Conservation (phyloP, 2,329 filamentous ascomycete species). For the Sporothrix brunneoviolacea region DNA sequence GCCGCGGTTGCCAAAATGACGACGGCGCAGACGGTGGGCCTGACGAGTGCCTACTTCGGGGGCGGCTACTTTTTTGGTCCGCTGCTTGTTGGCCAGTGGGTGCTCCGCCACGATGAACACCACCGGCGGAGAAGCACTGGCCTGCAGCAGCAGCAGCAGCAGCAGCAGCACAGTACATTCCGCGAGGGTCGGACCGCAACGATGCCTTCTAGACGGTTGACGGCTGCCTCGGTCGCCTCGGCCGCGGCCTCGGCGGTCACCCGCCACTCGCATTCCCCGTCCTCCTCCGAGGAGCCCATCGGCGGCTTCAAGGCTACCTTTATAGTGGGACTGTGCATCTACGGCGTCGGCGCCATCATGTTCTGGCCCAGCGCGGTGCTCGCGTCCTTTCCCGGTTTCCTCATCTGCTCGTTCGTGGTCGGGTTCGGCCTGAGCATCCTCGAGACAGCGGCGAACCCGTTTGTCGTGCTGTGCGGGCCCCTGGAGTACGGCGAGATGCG, state of each 20-base stretch:
- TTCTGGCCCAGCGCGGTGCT: slow-evolving; percentile 78
- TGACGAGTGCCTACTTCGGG: slow-evolving; percentile 65
- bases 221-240: too few species aligned
- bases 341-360: slow-evolving; percentile 69
- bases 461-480: slow-evolving; percentile 64
- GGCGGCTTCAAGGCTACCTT: slow-evolving; percentile 75
- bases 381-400: slow-evolving; percentile 69
- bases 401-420: slow-evolving; percentile 66
- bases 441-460: slow-evolving; percentile 77
- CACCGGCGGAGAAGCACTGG: too few species aligned
- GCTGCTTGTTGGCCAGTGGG: slow-evolving; percentile 61
- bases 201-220: too few species aligned
- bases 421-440: slow-evolving; percentile 70
- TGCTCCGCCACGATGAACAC: slow-evolving; percentile 63
- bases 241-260: too few species aligned
- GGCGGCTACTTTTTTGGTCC: slow-evolving; percentile 65
- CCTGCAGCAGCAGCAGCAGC: too few species aligned
- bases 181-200: too few species aligned
- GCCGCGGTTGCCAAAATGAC: slow-evolving; percentile 56
- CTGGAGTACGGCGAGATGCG: slow-evolving; percentile 66
- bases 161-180: too few species aligned
- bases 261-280: too few species aligned
- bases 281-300: slow-evolving; percentile 39
- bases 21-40: slow-evolving; percentile 55
- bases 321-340: slow-evolving; percentile 68